phyloP scores from a whole-genome alignment of 768 basidiomycete species.

The Hirschioporus abietinus region DNA sequence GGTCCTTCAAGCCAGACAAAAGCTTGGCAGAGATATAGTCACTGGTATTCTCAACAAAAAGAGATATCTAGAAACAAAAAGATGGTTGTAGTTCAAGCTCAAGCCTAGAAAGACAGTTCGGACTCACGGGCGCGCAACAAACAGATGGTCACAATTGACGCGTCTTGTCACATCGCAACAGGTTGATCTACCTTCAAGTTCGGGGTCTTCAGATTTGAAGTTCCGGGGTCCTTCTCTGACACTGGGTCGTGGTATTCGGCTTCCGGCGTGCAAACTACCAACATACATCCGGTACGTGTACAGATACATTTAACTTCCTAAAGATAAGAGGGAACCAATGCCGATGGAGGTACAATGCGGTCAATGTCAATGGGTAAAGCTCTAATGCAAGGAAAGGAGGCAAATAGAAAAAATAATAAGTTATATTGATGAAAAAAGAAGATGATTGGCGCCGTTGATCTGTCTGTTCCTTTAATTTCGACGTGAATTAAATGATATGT shows the following conservation, averaged over 20 bases:
- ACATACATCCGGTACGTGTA: neutral
- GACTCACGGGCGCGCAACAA: too few relatives aligned
- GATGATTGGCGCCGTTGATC: slow-evolving; percentile 4
- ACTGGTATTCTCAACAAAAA: too few relatives aligned
- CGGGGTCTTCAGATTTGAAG: too few relatives aligned
- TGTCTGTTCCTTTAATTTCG: neutral
- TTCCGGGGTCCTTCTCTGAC: neutral
- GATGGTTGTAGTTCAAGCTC: too few relatives aligned
- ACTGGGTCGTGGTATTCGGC: too few relatives aligned
- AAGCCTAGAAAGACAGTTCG: too few relatives aligned
- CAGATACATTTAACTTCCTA: neutral
- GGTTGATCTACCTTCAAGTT: neutral
- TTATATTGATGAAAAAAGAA: neutral
- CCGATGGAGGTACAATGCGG: neutral
- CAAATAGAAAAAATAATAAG: neutral
- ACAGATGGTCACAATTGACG: neutral
- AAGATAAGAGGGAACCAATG: neutral
- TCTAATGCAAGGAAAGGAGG: neutral
- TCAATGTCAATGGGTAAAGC: neutral
- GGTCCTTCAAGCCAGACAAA: neutral
- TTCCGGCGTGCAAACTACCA: too few relatives aligned
- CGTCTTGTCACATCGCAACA: neutral
- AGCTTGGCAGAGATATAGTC: neutral
- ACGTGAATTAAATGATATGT: neutral
- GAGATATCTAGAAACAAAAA: too few relatives aligned